Evolutionary conservation across 257 asterid species (phyloP).

Genomic region (Solanum chilense): DNA sequence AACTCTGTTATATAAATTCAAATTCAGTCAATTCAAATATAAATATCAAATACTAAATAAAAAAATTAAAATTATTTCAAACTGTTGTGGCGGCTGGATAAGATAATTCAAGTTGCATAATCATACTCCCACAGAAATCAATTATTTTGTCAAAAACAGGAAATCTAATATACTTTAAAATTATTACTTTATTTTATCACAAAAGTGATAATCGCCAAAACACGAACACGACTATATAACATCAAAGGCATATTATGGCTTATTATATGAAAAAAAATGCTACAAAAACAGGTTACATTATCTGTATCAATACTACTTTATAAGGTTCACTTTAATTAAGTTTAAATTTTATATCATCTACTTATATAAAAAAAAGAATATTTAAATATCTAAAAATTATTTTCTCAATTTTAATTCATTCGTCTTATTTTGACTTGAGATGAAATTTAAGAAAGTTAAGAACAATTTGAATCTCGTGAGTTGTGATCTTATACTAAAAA

Average conservation of each 20-base stretch:
- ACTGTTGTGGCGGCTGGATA: not conserved
- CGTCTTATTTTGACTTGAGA: too few species aligned
- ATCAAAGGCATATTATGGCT: not conserved
- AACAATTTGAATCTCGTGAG: not conserved
- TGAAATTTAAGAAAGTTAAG: too few species aligned
- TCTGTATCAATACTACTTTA: not conserved
- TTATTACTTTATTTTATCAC: not conserved
- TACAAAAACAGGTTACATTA: not conserved
- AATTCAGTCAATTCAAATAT: not conserved
- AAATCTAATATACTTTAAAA: not conserved
- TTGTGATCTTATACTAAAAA: too few species aligned
- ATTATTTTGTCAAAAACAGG: not conserved
- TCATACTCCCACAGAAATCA: not conserved
- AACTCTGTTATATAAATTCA: not conserved
- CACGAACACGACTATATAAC: not conserved
- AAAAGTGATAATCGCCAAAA: not conserved
- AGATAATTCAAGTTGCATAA: not conserved
- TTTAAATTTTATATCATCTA: too few species aligned
- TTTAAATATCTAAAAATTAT: too few species aligned
- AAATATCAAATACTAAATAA: too few species aligned
- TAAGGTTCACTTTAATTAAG: not conserved
- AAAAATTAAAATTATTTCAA: too few species aligned
- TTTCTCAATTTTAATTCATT: too few species aligned
- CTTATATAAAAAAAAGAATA: too few species aligned
- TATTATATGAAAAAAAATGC: not conserved